phyloP scores from a whole-genome alignment of 768 basidiomycete species.

The Myochromella boudieri region DNA sequence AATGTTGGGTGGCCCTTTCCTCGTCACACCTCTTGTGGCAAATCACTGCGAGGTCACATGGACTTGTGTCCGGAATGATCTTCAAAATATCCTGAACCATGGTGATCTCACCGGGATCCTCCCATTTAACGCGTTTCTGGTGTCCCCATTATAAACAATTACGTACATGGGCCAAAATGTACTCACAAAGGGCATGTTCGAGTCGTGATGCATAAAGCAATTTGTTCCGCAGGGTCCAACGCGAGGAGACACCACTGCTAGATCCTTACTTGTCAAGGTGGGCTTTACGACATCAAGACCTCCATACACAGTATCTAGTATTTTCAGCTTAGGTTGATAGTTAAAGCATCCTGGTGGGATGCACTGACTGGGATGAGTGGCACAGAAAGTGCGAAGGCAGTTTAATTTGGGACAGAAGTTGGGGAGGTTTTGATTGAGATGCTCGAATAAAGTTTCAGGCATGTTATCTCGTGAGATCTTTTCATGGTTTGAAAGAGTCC shows the following conservation, averaged over 20 bases:
- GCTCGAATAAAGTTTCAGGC: constrained; percentile 23
- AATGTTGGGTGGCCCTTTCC: constrained; percentile 15
- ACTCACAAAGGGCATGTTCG: neutral
- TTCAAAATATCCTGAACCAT: constrained; percentile 36
- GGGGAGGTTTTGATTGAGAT: constrained; percentile 29
- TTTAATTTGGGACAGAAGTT: constrained; percentile 47
- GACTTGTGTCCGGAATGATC: constrained; percentile 42
- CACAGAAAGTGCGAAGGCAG: constrained; percentile 41
- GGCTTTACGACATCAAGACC: constrained; percentile 14
- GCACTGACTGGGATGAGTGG: constrained; percentile 32
- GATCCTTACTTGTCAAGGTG: constrained; percentile 13
- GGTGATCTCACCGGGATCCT: constrained; percentile 20
- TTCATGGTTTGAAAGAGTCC: constrained; percentile 19
- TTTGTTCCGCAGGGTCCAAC: constrained; percentile 15
- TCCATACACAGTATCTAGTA: neutral
- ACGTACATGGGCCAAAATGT: neutral
- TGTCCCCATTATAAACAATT: neutral
- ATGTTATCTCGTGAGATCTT: constrained; percentile 12
- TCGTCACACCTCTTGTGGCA: constrained; percentile 48
- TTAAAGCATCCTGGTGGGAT: neutral
- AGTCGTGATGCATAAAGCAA: constrained; percentile 19
- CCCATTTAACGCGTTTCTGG: constrained; percentile 25
- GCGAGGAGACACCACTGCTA: neutral
- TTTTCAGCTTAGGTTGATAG: neutral
- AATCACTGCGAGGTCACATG: constrained; percentile 50